Base-by-base conservation (phyloP, 257 asterid genomes). In the Nicotiana otophora region DNA sequence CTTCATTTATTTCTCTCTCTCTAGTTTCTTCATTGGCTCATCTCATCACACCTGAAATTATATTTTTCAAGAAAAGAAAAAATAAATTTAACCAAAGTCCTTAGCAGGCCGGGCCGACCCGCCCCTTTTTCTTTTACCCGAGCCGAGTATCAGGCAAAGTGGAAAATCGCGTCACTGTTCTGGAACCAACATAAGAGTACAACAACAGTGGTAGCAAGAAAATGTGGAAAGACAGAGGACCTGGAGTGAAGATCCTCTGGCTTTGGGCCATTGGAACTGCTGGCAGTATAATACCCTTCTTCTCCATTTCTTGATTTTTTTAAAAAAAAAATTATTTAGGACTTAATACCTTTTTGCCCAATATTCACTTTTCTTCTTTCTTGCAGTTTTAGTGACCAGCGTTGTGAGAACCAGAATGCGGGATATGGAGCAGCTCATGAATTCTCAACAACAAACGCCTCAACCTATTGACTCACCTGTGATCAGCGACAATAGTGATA, bases 211-310 rank as follows among this genome's bases (percentile, higher is more conserved):
- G 58, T 14, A 53, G 58, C 26, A 51, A 39, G 61, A 60, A 72
- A 81, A 51, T 91, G 98, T 90, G 97, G 97, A 89, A 81, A 86
- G 93, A 92, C 85, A 94, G 88, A 87, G 92, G 96, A 64, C 93
- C 97, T 3, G 98, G 96, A n/a, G 92, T 94, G 55, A 92, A 94
- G 95, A 94, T 92, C 89, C 94, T 92, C 9, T 92, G 97, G 97
- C 31, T 92, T 69, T 92, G 97, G 98, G 93, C 97, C 64, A 81
- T 92, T 83, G 98, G 98, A 82, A 92, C 98, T 66, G 98, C 98
- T 30, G 98, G 95, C 31, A 87, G 98, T 93, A 87, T 67, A 23
- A 3, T 15, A 7, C 4, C 20, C 17, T 23, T 48, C 72, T 54
- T 36, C 61, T 33, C 30, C 53, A 15, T 14, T 36, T 34, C 28